Evolutionary conservation across 2,329 filamentous ascomycete genomes (phyloP).

Genomic region (Trichophyton rubrum): DNA sequence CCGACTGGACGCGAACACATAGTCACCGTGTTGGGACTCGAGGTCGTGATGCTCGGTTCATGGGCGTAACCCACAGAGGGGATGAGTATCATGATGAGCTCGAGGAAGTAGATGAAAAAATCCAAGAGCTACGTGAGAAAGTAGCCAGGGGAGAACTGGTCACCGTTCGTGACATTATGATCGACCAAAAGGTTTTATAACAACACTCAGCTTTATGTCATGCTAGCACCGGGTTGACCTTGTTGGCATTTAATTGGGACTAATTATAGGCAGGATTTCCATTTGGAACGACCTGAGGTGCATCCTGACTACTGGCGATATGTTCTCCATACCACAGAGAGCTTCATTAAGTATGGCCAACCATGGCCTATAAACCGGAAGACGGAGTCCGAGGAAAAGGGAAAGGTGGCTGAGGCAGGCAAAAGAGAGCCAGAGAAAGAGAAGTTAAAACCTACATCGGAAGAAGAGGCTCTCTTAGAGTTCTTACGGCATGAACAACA

Average conservation of each 20-base stretch:
- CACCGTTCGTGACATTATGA: constrained; percentile 20
- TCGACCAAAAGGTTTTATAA: constrained; percentile 15
- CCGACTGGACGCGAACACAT: constrained; percentile 30
- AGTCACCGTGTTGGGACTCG: constrained; percentile 31
- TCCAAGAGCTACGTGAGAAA: constrained; percentile 17
- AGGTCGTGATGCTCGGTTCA: constrained; percentile 25
- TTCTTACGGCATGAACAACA: constrained; percentile 35
- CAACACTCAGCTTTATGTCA: constrained; percentile 7
- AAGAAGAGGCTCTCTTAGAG: constrained; percentile 34
- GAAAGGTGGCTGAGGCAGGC: constrained; percentile 10
- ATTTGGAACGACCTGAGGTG: constrained; percentile 33
- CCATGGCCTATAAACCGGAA: constrained; percentile 39
- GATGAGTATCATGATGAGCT: constrained; percentile 17
- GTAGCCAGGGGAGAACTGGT: constrained; percentile 18
- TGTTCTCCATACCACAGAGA: constrained; percentile 38
- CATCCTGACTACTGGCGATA: constrained; percentile 39
- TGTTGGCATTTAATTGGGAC: neutral
- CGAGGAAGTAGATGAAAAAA: constrained; percentile 19
- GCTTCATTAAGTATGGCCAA: constrained; percentile 38
- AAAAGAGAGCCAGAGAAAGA: constrained; percentile 13
- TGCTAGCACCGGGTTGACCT: neutral
- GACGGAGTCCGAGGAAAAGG: constrained; percentile 23
- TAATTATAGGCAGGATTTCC: constrained; percentile 30
- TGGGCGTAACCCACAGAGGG: constrained; percentile 28
- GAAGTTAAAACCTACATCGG: constrained; percentile 16